Conservation (phyloP, 2,329 filamentous ascomycete genomes). For the Fusarium tanahbumbuense region DNA sequence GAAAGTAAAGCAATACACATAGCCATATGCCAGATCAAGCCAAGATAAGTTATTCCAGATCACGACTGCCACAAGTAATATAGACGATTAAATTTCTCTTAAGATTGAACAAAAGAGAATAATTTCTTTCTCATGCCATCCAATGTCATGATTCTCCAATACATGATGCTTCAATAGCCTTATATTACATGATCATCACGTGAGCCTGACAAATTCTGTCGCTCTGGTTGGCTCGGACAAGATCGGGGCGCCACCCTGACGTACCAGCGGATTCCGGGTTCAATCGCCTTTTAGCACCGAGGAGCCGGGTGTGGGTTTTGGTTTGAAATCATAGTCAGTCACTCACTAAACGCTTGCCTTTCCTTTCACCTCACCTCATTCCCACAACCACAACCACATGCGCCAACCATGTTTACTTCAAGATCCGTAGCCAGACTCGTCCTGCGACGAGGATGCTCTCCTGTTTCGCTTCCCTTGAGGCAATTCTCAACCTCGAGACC, state of each 20-base stretch:
- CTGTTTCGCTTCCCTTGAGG: conserved; percentile 52
- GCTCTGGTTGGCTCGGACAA: conserved; percentile 54
- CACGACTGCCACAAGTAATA: not conserved
- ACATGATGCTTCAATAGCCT: not conserved
- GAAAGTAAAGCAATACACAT: not conserved
- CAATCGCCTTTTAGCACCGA: conserved; percentile 49
- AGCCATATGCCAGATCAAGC: not conserved
- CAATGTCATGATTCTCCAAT: conserved; percentile 3
- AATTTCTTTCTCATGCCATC: not conserved
- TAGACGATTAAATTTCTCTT: not conserved
- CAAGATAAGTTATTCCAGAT: not conserved
- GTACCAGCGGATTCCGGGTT: conserved; percentile 45
- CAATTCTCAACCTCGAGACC: conserved; percentile 55
- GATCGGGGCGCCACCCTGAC: conserved; percentile 47
- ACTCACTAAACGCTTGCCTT: not conserved
- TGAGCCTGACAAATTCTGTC: conserved; percentile 48
- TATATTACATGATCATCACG: conserved; percentile 15
- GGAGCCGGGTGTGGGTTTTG: conserved; percentile 26
- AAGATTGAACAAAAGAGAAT: not conserved
- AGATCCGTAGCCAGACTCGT: conserved; percentile 56
- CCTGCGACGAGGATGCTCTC: conserved; percentile 55
- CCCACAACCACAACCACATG: conserved; percentile 44
- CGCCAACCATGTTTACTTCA: conserved; percentile 57
- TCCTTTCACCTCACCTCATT: conserved; percentile 11
- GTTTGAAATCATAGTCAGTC: conserved; percentile 42